Evolutionary conservation across 1,284 basidiomycete genomes (phyloP), one percentile per base, ranked within the genome.

Genomic region (Cryptococcus hybrid): DNA sequence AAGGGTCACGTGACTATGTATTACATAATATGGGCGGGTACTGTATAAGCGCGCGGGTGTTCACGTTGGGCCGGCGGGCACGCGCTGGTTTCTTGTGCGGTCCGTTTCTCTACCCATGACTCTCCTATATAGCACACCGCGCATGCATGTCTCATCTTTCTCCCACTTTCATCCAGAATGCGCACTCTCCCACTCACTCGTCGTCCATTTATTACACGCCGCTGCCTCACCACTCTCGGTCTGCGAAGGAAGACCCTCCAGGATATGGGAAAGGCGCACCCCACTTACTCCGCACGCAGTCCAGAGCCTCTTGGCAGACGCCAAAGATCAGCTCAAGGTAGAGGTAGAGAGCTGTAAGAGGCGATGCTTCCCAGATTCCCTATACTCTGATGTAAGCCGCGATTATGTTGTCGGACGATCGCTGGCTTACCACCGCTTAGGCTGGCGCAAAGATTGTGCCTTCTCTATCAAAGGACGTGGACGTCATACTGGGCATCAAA

Each of bases 201-300:
- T 30, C n/a, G 18, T 30, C 40, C 7, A 30, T 30, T 30, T 3
- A 30, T 30, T 30, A 30, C 30, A 30, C 30, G 30, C 42, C 46
- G 56, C 44, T 9, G 51, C 6, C 59, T 72, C 15, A 67, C 67
- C 1, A 83, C 82, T 0, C 69, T 89, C 24, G 87, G 87, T 34
- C 83, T 90, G 49, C 82, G 87, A 24, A 84, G 88, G 92, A 95
- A 75, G 88, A 93, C 71, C 86, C 0, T 63, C 77, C 35, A 80
- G 92, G 43, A 85, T 90, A 54, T 94, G 91, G 91, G 92, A 94
- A 74, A 82, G 92, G n/a, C 83, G 92, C 9, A 85, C 84, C 36
- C 90, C 92, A 1, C 78, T 95, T 43, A 90, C 88, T 0, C 92
- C 92, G 0, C 83, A 84, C 5, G 85, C 83, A 3, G 86, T 93